These are phyloP conservation scores for Clonostachys rhizophaga DNA, from an alignment of 2,329 filamentous ascomycete species.

Conservation along the genomic window DNA sequence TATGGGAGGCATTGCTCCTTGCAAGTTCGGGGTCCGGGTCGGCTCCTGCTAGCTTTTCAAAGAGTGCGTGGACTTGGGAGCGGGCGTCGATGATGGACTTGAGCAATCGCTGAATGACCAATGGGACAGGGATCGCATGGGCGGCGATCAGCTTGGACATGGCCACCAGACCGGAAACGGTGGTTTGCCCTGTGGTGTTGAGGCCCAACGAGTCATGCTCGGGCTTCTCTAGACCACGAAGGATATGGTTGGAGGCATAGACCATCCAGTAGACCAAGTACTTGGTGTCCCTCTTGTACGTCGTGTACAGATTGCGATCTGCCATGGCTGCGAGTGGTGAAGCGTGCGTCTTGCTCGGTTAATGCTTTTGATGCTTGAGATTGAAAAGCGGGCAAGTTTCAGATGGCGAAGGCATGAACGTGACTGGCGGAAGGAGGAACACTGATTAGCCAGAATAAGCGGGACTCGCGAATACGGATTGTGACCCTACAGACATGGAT, in stretches of 20 bases:
- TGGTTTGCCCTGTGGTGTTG: conserved; percentile 31
- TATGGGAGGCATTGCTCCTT: not conserved
- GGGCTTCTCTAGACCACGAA: conserved; percentile 9
- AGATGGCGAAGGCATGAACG: no score
- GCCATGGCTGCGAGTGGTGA: not conserved
- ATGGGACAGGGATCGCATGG: conserved; percentile 21
- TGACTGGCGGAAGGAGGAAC: no score
- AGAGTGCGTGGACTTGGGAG: conserved; percentile 16
- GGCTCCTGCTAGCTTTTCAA: conserved; percentile 18
- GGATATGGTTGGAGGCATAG: conserved; percentile 26
- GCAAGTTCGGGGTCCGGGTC: not conserved
- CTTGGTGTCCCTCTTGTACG: conserved; percentile 32
- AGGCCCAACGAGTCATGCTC: conserved; percentile 6
- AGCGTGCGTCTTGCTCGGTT: no score
- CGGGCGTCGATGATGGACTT: conserved; percentile 29
- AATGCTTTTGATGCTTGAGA: no score
- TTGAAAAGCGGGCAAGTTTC: no score
- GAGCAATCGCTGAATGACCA: conserved; percentile 27
- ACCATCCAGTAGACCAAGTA: conserved; percentile 32
- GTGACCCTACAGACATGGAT: no score
- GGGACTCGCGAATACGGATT: no score
- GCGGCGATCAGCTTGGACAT: conserved; percentile 32
- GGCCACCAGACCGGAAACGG: conserved; percentile 24
- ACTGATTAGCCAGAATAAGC: no score
- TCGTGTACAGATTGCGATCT: conserved; percentile 20